Percentiles rank a stretch among this genome's conserved stretches.
Conservation (phyloP, 2,329 filamentous ascomycete species). For the Talaromyces sp. region DNA sequence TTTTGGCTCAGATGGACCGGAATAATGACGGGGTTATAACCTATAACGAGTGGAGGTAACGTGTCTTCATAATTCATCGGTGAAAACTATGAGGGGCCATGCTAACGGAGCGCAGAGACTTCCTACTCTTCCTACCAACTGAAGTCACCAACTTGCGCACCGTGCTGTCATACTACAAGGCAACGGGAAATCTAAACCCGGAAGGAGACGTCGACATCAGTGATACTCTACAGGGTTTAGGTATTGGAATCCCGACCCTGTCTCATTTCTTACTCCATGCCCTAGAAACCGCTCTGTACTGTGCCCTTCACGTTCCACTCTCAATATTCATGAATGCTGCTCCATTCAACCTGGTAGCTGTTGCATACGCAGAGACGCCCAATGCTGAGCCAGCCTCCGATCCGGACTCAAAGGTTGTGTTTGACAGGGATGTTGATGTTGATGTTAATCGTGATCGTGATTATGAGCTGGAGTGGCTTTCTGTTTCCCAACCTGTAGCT, state of each 20-base stretch:
- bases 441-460: constrained; percentile 21
- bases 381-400: constrained; percentile 27
- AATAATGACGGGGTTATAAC: constrained; percentile 84
- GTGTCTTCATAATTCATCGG: constrained; percentile 26
- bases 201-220: constrained; percentile 95
- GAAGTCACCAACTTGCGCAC: constrained; percentile 66
- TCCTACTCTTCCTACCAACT: constrained; percentile 81
- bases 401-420: constrained; percentile 31
- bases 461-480: constrained; percentile 41
- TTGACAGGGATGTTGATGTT: constrained; percentile 25
- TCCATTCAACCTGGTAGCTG: constrained; percentile 32
- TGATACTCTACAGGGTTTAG: constrained; percentile 87
- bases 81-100: background rate
- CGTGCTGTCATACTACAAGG: constrained; percentile 86
- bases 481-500: constrained; percentile 41
- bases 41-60: constrained; percentile 94
- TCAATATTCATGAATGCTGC: constrained; percentile 31
- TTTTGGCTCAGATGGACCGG: constrained; percentile 85
- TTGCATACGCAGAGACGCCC: constrained; percentile 26
- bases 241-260: constrained; percentile 58
- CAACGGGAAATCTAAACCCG: constrained; percentile 81
- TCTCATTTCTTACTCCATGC: constrained; percentile 31
- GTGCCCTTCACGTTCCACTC: constrained; percentile 32
- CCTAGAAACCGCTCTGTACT: constrained; percentile 36
- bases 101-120: constrained; percentile 61